These are phyloP conservation scores for Pythium folliculosum DNA, from an alignment of 352 stramenopile species.

Conservation along the genomic window DNA sequence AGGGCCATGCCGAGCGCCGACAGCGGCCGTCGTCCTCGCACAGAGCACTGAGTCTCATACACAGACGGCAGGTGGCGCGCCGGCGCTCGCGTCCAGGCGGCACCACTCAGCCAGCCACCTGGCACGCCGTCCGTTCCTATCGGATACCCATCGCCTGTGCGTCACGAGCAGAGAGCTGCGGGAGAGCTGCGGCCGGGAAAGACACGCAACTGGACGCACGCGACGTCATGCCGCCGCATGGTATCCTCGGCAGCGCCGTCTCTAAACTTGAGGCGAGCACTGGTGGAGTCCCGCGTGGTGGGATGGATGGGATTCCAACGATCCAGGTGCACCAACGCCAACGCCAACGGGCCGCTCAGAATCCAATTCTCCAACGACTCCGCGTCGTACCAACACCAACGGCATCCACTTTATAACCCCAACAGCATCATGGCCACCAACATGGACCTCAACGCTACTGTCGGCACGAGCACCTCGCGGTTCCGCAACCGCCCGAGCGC, in stretches of 20 bases:
- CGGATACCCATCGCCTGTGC: background rate
- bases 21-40: too few relatives aligned
- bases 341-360: background rate
- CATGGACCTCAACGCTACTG: background rate
- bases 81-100: too few relatives aligned
- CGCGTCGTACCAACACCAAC: background rate
- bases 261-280: background rate
- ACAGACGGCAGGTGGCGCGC: too few relatives aligned
- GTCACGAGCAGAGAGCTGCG: background rate
- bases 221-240: background rate
- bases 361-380: background rate
- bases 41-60: too few relatives aligned
- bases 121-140: too few relatives aligned
- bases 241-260: background rate
- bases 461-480: background rate
- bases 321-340: background rate
- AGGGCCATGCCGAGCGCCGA: too few relatives aligned
- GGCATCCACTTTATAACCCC: background rate
- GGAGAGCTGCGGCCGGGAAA: background rate
- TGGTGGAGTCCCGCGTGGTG: background rate
- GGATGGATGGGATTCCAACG: background rate
- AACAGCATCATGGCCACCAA: slow-evolving; percentile 1
- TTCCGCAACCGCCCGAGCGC: slow-evolving; percentile 20
- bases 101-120: too few relatives aligned
- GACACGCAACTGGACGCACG: background rate